These are phyloP conservation scores for Fusarium siculi DNA, from an alignment of 2,329 filamentous ascomycete genomes.

Conservation along the genomic window DNA sequence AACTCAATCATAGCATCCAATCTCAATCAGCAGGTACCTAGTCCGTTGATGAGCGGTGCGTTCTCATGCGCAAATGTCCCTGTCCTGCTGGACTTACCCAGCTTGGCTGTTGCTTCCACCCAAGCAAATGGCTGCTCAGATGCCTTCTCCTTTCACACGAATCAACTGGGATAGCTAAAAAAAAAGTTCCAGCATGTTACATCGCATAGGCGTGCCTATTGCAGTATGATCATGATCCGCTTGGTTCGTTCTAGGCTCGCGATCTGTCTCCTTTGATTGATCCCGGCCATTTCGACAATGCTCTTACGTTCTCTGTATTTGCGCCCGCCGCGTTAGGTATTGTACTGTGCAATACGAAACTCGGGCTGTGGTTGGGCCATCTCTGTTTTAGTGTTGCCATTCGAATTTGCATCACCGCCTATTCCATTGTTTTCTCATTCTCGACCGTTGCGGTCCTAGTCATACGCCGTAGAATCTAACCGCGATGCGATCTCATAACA, in stretches of 20 bases:
- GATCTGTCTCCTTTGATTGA: slow-evolving; percentile 29
- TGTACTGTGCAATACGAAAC: slow-evolving; percentile 1
- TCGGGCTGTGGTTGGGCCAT: slow-evolving; percentile 10
- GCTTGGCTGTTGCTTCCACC: neutral
- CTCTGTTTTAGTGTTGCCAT: neutral
- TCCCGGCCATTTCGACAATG: slow-evolving; percentile 14
- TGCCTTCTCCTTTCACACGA: slow-evolving; percentile 6
- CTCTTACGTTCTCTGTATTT: slow-evolving; percentile 16
- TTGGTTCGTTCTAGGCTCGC: slow-evolving; percentile 28
- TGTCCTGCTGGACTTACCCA: slow-evolving; percentile 1
- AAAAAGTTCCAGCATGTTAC: slow-evolving; percentile 11
- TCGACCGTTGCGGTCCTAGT: slow-evolving; percentile 11
- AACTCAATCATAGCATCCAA: slow-evolving; percentile 8
- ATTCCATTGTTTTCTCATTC: slow-evolving; percentile 8
- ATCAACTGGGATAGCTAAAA: neutral
- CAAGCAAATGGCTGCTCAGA: slow-evolving; percentile 12
- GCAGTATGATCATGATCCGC: neutral
- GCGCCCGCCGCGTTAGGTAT: slow-evolving; percentile 3
- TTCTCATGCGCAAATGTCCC: neutral
- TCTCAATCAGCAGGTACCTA: neutral
- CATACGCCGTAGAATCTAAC: slow-evolving; percentile 1
- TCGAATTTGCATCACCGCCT: slow-evolving; percentile 12
- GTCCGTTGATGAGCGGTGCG: slow-evolving; percentile 2
- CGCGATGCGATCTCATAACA: neutral
- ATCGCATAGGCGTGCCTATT: slow-evolving; percentile 17